Base-by-base conservation (phyloP, 2,329 filamentous ascomycete genomes). In the Trichoderma atrobrunneum region DNA sequence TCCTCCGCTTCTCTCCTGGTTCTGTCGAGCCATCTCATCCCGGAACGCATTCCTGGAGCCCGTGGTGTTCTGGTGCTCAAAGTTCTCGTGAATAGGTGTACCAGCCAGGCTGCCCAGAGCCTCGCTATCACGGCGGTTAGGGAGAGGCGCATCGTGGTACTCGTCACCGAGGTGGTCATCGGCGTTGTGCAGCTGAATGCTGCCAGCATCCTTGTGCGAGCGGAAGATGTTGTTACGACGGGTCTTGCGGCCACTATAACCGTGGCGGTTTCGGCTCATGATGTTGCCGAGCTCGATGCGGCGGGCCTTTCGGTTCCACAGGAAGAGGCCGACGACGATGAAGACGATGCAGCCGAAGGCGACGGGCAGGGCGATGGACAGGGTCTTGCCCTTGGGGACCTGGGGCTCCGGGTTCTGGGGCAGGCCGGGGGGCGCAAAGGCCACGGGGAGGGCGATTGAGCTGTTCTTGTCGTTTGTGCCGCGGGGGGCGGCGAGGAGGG, bases 261-360 rank as follows among this genome's bases (percentile, higher is more conserved):
- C 84, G 74, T 82, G 76, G 36, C 82, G 79, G 56, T 75, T 74
- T 65, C 85, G 83, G 75, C 84, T 81, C 83, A 88, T 86, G 79
- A 89, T 80, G 76, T 85, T 87, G 68, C 85, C 87, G 61, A 89
- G 76, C 5, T 81, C 80, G 73, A 89, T 87, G 73, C 78, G 78
- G 71, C 87, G 84, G n/a, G 82, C 79, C 76, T 85, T 83, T 70
- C 84, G 82, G 79, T 89, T 87, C 83, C 84, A 88, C 83, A 91
- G 69, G 81, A 86, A 84, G 80, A 89, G 78, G 80, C 90, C 83
- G 81, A 90, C 57, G 75, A 88, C 72, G 74, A 87, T 81, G 63
- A 88, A 73, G 56, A 81, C 62, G 69, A 87, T 79, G 76, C 85
- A 81, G 64, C 84, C 85, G n/a, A 87, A 78, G 24, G 87, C 80